Conservation (phyloP, 441 rosid species). For the Aquilaria agallochum region DNA sequence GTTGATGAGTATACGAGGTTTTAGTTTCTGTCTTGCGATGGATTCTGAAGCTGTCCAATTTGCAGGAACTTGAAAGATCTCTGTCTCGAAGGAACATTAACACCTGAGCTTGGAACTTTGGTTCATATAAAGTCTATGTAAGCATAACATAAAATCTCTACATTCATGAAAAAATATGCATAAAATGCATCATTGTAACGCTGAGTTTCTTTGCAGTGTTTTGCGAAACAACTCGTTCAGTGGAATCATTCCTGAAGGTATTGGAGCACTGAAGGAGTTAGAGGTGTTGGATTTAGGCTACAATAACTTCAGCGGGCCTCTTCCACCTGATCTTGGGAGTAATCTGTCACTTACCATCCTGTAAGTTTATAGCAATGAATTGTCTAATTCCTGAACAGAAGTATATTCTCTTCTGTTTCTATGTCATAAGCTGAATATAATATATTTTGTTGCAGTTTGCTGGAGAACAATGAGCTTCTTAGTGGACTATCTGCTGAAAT, state of each 20-base stretch:
- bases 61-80: constrained; percentile 46
- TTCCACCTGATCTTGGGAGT: constrained; percentile 33
- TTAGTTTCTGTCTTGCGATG: not conserved
- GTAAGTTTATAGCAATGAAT: constrained; percentile 24
- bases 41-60: not conserved
- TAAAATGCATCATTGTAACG: not conserved
- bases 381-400: not conserved
- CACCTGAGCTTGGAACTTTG: constrained; percentile 34
- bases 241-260: constrained; percentile 36
- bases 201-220: constrained; percentile 22
- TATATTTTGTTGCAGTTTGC: constrained; percentile 22
- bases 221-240: constrained; percentile 45
- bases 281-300: constrained; percentile 43
- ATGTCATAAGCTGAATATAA: not conserved
- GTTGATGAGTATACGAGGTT: too few species aligned
- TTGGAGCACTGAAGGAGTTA: constrained; percentile 34
- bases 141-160: constrained; percentile 8
- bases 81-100: constrained; percentile 44
- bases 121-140: constrained; percentile 43
- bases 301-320: constrained; percentile 36
- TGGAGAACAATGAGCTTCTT: constrained; percentile 39
- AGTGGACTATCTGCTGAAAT: constrained; percentile 27
- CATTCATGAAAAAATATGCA: not conserved
- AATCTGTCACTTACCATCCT: constrained; percentile 30
- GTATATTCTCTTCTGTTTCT: not conserved